Conservation (phyloP, 192 early-diverging fungal genomes). For the Mortierella alpina region DNA sequence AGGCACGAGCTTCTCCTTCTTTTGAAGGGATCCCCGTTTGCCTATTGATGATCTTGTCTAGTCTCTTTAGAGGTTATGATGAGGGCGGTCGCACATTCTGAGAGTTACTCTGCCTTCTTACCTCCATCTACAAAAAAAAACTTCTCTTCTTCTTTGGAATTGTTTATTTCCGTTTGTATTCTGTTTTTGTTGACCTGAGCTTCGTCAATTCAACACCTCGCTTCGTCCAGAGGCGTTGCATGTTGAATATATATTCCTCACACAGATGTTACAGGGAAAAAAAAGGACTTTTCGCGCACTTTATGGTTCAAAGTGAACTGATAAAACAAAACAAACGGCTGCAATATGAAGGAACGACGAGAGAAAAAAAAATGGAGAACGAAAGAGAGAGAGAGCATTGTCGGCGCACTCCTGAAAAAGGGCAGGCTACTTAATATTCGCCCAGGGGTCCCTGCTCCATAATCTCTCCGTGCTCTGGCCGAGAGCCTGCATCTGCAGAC, state of each 20-base stretch:
- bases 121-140: not conserved
- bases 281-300: too few relatives aligned
- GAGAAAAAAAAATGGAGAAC: not conserved
- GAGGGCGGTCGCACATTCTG: slow-evolving; percentile 54
- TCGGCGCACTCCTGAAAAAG: too few relatives aligned
- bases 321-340: too few relatives aligned
- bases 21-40: slow-evolving; percentile 16
- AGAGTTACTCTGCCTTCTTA: slow-evolving; percentile 27
- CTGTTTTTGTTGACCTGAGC: too few relatives aligned
- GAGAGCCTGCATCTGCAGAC: not conserved
- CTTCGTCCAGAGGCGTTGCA: too few relatives aligned
- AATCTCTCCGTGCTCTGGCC: slow-evolving; percentile 16
- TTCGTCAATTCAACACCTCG: too few relatives aligned
- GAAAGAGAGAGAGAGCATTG: not conserved
- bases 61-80: slow-evolving; percentile 32
- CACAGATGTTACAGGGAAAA: too few relatives aligned
- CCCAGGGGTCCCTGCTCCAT: slow-evolving; percentile 7
- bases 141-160: not conserved
- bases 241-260: too few relatives aligned
- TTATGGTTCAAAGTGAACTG: too few relatives aligned
- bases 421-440: not conserved
- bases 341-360: not conserved
- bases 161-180: too few relatives aligned
- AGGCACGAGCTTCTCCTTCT: slow-evolving; percentile 25
- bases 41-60: slow-evolving; percentile 55